A percentile compares a stretch with the other conserved stretches of the same genome.
Evolutionary conservation across 352 stramenopile species (phyloP).

Genomic region (Pythium phragmitis): DNA sequence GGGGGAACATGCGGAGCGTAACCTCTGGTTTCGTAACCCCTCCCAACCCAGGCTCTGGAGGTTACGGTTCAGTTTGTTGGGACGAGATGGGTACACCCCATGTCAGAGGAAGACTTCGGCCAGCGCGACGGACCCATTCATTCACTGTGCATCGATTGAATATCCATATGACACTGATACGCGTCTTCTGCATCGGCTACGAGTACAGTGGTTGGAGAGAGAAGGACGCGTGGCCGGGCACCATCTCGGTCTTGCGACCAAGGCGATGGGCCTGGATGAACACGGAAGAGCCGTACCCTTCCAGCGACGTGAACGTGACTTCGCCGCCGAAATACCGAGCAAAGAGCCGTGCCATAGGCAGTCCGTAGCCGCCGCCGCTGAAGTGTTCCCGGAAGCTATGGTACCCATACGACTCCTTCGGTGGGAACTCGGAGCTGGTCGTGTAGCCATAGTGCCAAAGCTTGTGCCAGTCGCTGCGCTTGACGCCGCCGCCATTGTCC

Average conservation of each 20-base stretch:
- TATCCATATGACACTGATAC: no score
- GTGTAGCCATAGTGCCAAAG: constrained; percentile 99
- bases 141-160: background rate
- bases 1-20: constrained; percentile 13
- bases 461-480: constrained; percentile 94
- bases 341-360: constrained; percentile 92
- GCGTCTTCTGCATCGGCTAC: background rate
- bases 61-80: background rate
- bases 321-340: constrained; percentile 99
- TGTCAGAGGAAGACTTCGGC: no score
- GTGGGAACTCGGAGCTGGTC: constrained; percentile 82
- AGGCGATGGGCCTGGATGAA: constrained; percentile 82
- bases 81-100: constrained; percentile 5
- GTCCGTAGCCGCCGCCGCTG: constrained; percentile 94
- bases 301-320: constrained; percentile 97
- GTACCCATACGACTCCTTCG: constrained; percentile 60
- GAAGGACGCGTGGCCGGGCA: constrained; percentile 56
- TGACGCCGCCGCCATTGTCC: constrained; percentile 98
- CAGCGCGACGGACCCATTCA: no score
- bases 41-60: background rate
- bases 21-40: background rate
- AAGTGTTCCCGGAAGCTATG: constrained; percentile 86
- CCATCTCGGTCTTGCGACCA: constrained; percentile 69
- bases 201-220: constrained; percentile 29
- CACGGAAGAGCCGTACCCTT: constrained; percentile 96